Conservation (phyloP, 169 alveolate genomes). For the Plasmodium falciparum region DNA sequence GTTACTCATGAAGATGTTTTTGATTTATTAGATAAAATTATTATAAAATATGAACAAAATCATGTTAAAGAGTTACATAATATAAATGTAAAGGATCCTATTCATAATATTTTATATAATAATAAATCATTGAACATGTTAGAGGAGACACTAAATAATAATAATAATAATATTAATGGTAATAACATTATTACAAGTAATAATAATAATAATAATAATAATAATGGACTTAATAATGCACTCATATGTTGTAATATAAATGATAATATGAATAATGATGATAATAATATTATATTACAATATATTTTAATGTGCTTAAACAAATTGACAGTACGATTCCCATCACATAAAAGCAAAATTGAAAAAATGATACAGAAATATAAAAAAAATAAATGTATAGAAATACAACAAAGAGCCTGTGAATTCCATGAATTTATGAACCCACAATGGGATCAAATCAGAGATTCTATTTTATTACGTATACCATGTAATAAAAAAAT, state of each 20-base stretch:
- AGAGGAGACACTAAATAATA: constrained; percentile 23
- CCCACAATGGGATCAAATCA: constrained; percentile 68
- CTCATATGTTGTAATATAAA: constrained; percentile 71
- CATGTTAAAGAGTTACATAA: constrained; percentile 57
- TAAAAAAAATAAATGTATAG: constrained; percentile 80
- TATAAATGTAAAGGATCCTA: constrained; percentile 72
- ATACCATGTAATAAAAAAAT: constrained; percentile 55
- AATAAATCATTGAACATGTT: constrained; percentile 42
- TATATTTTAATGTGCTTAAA: constrained; percentile 83
- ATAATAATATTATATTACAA: constrained; percentile 77
- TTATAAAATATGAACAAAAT: constrained; percentile 56
- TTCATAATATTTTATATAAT: constrained; percentile 64
- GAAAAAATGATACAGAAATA: constrained; percentile 78
- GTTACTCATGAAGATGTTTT: constrained; percentile 73
- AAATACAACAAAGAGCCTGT: constrained; percentile 88
- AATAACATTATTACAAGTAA: constrained; percentile 13
- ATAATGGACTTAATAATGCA: constrained; percentile 37
- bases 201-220: background rate
- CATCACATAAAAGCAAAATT: constrained; percentile 74
- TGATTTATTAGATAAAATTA: constrained; percentile 63
- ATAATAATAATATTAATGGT: background rate
- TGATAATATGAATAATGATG: constrained; percentile 59
- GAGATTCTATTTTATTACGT: constrained; percentile 47
- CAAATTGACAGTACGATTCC: constrained; percentile 79
- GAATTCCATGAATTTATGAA: constrained; percentile 79